These are phyloP conservation scores for Pseudogymnoascus sp. DNA, from an alignment of 2,329 filamentous ascomycete genomes.

Conservation along the genomic window DNA sequence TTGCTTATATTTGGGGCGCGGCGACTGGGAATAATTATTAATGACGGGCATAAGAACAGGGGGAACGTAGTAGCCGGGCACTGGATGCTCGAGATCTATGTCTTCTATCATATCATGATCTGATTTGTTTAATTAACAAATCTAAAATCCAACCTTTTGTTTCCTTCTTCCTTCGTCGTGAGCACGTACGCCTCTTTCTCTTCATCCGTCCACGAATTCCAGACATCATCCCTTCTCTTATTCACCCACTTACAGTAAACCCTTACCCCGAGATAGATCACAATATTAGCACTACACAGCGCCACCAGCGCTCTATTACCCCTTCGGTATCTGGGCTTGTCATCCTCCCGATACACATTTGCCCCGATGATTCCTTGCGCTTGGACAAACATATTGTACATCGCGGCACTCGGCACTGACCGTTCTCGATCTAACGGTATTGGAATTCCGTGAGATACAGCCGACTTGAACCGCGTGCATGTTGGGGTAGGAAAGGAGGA, in stretches of 20 bases:
- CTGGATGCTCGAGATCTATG: not conserved
- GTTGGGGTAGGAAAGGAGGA: slow-evolving; percentile 36
- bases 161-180: slow-evolving; percentile 35
- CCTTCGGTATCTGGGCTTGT: slow-evolving; percentile 44
- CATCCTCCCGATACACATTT: slow-evolving; percentile 37
- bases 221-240: slow-evolving; percentile 32
- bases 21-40: slow-evolving; percentile 42
- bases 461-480: slow-evolving; percentile 42
- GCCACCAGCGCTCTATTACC: slow-evolving; percentile 50
- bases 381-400: slow-evolving; percentile 54
- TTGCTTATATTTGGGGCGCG: slow-evolving; percentile 54
- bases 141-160: slow-evolving; percentile 32
- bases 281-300: slow-evolving; percentile 40
- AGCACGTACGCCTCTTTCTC: slow-evolving; percentile 40
- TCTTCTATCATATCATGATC: not conserved
- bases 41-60: not conserved
- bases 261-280: slow-evolving; percentile 38
- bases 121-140: slow-evolving; percentile 23
- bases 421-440: slow-evolving; percentile 53
- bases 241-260: slow-evolving; percentile 42
- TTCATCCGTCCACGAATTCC: slow-evolving; percentile 38
- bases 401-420: slow-evolving; percentile 55
- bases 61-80: not conserved
- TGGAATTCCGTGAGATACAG: slow-evolving; percentile 50
- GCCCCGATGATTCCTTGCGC: slow-evolving; percentile 32